Evolutionary conservation across 148 eudicot species (phyloP).

Genomic region (Pouteria glomerata): DNA sequence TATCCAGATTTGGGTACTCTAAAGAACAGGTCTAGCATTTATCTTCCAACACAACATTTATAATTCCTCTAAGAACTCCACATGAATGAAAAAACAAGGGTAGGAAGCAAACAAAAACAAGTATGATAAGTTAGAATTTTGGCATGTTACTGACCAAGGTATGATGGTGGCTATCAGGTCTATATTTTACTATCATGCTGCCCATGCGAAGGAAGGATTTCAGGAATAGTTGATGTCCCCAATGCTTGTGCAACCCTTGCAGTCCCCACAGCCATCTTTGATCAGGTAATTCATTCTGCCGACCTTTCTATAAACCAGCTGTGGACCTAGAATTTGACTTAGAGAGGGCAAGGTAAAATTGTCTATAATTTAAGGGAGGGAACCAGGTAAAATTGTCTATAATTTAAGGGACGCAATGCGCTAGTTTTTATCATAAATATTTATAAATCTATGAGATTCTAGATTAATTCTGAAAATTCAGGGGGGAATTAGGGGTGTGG

Average conservation of each 20-base stretch:
- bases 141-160: conserved; percentile 3
- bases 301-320: no score
- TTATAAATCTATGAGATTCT: no score
- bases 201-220: conserved; percentile 97
- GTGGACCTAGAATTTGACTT: no score
- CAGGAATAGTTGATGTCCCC: conserved; percentile 89
- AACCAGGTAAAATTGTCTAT: no score
- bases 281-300: conserved; percentile 51
- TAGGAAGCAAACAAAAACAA: not conserved
- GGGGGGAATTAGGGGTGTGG: no score
- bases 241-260: conserved; percentile 93
- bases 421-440: no score
- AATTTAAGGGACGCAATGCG: no score
- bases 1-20: conserved; percentile 82
- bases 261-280: conserved; percentile 84
- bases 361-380: no score
- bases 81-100: not conserved
- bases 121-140: not conserved
- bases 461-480: no score
- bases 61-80: not conserved
- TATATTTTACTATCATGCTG: conserved; percentile 86
- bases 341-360: no score
- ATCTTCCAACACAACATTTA: conserved; percentile 2
- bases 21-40: conserved; percentile 75
- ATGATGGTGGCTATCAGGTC: conserved; percentile 44